These are phyloP conservation scores for Taphrina populina DNA, from an alignment of 1,139 yeast species.

Conservation along the genomic window DNA sequence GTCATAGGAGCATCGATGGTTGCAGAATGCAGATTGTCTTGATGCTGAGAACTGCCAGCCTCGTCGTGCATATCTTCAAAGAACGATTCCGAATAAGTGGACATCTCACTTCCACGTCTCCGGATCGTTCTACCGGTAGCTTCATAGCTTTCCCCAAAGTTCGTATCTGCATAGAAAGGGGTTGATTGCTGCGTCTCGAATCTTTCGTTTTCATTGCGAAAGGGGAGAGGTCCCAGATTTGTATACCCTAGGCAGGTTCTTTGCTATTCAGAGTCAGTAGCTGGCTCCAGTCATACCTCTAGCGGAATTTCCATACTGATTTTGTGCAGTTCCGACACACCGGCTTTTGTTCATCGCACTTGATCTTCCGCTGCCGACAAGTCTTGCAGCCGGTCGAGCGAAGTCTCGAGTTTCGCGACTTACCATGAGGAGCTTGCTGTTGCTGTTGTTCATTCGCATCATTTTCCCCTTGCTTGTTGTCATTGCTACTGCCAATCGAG, in stretches of 20 bases:
- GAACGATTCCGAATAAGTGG: too few relatives aligned
- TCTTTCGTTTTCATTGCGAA: conserved; percentile 3
- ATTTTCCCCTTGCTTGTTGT: too few relatives aligned
- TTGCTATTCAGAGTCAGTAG: neutral
- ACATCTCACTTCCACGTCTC: conserved; percentile 8
- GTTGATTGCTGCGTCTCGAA: neutral
- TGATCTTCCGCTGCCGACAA: conserved; percentile 40
- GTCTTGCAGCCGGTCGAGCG: conserved; percentile 39
- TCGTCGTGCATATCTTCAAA: too few relatives aligned
- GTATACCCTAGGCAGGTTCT: conserved; percentile 17
- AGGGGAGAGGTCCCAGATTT: neutral
- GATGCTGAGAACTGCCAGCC: too few relatives aligned
- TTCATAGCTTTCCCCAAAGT: neutral
- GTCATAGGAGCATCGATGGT: too few relatives aligned
- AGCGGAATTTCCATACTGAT: neutral
- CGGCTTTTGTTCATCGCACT: conserved; percentile 41
- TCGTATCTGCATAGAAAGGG: neutral
- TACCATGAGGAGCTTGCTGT: neutral
- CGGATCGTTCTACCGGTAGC: too few relatives aligned
- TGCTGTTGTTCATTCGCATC: too few relatives aligned
- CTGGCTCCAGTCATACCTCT: neutral
- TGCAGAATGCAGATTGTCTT: too few relatives aligned
- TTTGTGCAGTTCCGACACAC: conserved; percentile 38
- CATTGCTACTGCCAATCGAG: too few relatives aligned
- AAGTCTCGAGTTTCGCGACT: conserved; percentile 16